phyloP scores from a whole-genome alignment of 257 asterid genomes.

The Solanum bukasovii region DNA sequence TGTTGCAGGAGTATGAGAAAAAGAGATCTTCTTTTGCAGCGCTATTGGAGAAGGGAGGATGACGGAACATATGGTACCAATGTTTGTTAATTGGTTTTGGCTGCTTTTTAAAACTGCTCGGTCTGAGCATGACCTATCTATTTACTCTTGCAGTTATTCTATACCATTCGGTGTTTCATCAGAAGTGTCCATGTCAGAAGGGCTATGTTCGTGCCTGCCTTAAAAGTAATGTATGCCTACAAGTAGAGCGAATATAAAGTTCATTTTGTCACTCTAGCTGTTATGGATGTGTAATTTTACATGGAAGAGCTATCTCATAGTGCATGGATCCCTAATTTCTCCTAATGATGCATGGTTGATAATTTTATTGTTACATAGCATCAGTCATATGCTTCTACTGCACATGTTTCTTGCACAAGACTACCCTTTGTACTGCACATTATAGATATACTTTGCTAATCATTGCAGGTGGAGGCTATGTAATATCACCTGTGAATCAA shows the following conservation, averaged over 20 bases:
- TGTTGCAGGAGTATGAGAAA: slow-evolving; percentile 77
- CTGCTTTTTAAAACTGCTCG: not conserved
- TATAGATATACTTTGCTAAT: not conserved
- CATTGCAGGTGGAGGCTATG: slow-evolving; percentile 86
- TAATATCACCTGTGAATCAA: slow-evolving; percentile 71
- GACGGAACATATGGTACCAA: slow-evolving; percentile 90
- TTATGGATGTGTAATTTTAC: not conserved
- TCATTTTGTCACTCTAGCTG: not conserved
- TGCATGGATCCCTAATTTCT: not conserved
- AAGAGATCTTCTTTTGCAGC: slow-evolving; percentile 84
- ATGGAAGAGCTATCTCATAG: not conserved
- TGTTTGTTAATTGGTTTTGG: not conserved
- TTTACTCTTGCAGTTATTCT: slow-evolving; percentile 7
- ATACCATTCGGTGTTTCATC: slow-evolving; percentile 64
- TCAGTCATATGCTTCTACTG: not conserved
- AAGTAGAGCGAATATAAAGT: not conserved
- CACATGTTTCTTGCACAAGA: not conserved
- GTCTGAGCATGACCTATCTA: not conserved
- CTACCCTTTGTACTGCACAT: not conserved
- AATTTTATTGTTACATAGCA: not conserved
- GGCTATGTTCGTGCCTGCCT: slow-evolving; percentile 98
- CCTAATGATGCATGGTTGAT: not conserved
- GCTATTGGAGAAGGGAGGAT: slow-evolving; percentile 99
- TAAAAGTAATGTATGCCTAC: slow-evolving; percentile 90
- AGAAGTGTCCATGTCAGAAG: slow-evolving; percentile 66